A percentile compares a stretch with the other conserved stretches of the same genome.
Conservation (phyloP, 257 asterid genomes). For the Knoxia roxburghii region DNA sequence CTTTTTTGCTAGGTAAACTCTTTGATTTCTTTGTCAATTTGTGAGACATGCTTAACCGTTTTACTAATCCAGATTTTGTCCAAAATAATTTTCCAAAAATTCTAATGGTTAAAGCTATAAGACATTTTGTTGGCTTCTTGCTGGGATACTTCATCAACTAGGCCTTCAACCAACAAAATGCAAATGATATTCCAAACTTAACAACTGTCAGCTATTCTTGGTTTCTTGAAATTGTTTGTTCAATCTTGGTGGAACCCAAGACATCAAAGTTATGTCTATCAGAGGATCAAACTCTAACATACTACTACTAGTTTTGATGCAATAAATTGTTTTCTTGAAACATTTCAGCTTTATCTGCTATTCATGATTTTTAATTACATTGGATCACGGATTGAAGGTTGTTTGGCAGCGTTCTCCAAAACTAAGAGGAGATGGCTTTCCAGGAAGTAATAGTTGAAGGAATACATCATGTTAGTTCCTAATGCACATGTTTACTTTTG, state of each 20-base stretch:
- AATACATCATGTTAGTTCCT: neutral
- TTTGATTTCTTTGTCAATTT: neutral
- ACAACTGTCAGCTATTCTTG: neutral
- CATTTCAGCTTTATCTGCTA: too few relatives aligned
- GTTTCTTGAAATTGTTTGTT: too few relatives aligned
- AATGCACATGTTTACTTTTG: slow-evolving; percentile 2
- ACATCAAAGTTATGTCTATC: too few relatives aligned
- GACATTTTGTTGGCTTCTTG: neutral
- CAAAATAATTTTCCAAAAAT: too few relatives aligned
- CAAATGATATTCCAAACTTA: neutral
- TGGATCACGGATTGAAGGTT: neutral
- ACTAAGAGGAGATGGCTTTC: neutral
- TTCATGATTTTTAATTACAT: neutral
- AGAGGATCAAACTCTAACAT: too few relatives aligned
- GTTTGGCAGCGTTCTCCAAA: neutral
- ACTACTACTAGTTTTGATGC: too few relatives aligned
- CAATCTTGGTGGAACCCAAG: too few relatives aligned
- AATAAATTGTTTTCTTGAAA: neutral
- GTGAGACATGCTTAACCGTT: neutral
- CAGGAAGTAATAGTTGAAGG: neutral
- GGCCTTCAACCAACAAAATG: neutral
- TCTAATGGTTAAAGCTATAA: neutral
- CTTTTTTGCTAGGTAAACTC: slow-evolving; percentile 53
- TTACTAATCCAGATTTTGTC: neutral
- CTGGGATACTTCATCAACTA: neutral